phyloP scores from a whole-genome alignment of 2,329 filamentous ascomycete species.

The Cladosporium sp. region DNA sequence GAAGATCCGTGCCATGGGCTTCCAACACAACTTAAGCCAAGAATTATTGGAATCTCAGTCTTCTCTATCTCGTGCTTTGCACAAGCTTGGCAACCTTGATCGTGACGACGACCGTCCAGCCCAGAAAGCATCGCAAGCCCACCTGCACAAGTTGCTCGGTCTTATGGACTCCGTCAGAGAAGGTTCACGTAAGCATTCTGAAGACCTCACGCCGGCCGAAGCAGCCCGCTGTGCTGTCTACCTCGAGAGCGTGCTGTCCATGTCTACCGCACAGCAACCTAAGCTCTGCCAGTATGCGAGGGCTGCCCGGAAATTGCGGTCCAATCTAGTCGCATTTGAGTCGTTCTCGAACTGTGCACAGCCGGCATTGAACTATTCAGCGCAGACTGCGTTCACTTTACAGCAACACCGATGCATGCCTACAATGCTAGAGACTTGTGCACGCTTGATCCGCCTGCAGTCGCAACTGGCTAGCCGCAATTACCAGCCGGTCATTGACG shows the following conservation, averaged over 20 bases:
- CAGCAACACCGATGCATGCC: neutral
- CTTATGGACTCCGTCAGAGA: slow-evolving; percentile 65
- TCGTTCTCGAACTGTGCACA: slow-evolving; percentile 12
- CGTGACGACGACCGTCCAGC: slow-evolving; percentile 14
- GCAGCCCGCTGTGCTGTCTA: slow-evolving; percentile 74
- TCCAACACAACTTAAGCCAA: slow-evolving; percentile 75
- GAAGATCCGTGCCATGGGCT: slow-evolving; percentile 79
- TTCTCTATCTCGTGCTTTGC: slow-evolving; percentile 1
- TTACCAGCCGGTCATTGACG: slow-evolving; percentile 13
- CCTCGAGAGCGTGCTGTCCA: slow-evolving; percentile 76
- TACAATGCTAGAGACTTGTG: neutral
- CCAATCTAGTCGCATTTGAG: neutral
- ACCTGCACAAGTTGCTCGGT: slow-evolving; percentile 76
- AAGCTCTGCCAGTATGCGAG: slow-evolving; percentile 8
- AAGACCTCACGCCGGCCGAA: slow-evolving; percentile 79
- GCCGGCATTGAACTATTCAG: neutral
- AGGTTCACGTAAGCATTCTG: slow-evolving; percentile 68
- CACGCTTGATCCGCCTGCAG: slow-evolving; percentile 14
- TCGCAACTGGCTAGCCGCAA: slow-evolving; percentile 15
- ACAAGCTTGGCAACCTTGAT: slow-evolving; percentile 17
- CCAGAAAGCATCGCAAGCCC: slow-evolving; percentile 56
- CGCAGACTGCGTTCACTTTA: slow-evolving; percentile 3
- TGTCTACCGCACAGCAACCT: slow-evolving; percentile 8
- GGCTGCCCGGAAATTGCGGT: neutral
- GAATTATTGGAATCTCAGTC: slow-evolving; percentile 67